Base-by-base conservation (phyloP, 306 rosid species). In the Dalbergia cochinchinensis region DNA sequence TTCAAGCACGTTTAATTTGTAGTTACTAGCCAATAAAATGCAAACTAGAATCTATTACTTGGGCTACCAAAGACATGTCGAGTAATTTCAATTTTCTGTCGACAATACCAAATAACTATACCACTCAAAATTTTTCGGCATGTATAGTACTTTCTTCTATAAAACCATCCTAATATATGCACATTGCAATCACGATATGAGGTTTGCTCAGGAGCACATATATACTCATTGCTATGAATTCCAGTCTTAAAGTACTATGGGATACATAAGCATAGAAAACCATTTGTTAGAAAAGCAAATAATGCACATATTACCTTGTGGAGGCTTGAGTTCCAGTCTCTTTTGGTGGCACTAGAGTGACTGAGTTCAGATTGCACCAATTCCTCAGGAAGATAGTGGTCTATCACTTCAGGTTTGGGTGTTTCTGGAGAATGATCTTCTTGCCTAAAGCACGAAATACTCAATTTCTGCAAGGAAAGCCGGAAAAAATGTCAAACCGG, bases 361-460 rank as follows among this genome's bases (percentile, higher is more conserved):
- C 61, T 85, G 66, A 71, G 69, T 73, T 94, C 92, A 22, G 86
- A 77, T 39, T 82, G 86, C 48, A 89, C 88, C 39, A 74, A 75
- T 57, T 91, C 90, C 81, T 91, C 88, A 4, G 82, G 84, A 65
- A 87, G 65, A 87, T 50, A 83, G 39, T 78, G 87, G 63, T 85
- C 84, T 61, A 80, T 65, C 68, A 76, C 62, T 50, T 90, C 94
- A 50, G 86, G 84, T 34, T 89, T 85, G 75, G 90, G 82, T 45
- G 89, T 82, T 65, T 90, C 95, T 9, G 98, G 78, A 63, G 90
- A 84, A 64, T 54, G 83, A 60, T 87, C 83, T 50, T 90, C 95
- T 50, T 86, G 86, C 86, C 97, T 89, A 87, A 94, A 94, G 89
- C 97, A 94, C 62, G 80, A 81, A 81, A 94, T 90, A 73, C 82